Percentiles rank a stretch among this genome's conserved stretches.
These are phyloP conservation scores for Metarhizium rileyi DNA, from an alignment of 2,329 filamentous ascomycete genomes.

Conservation along the genomic window DNA sequence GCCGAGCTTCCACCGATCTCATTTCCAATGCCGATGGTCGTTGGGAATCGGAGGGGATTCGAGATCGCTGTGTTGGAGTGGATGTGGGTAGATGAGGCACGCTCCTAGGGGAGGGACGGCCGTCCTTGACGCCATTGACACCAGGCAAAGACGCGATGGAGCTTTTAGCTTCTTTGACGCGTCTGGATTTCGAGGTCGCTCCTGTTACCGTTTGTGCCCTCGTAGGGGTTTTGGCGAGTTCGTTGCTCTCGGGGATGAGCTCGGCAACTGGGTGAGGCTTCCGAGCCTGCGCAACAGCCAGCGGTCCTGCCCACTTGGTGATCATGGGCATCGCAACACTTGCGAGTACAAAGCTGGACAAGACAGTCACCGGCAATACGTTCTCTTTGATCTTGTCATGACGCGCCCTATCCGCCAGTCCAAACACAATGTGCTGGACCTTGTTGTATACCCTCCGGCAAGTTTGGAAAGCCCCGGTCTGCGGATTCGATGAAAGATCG, in stretches of 20 bases:
- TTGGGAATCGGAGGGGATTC: conserved; percentile 29
- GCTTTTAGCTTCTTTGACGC: conserved; percentile 36
- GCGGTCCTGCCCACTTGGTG: conserved; percentile 67
- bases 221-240: conserved; percentile 35
- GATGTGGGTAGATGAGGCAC: conserved; percentile 12
- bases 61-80: conserved; percentile 16
- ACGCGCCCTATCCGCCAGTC: conserved; percentile 56
- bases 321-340: conserved; percentile 66
- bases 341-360: conserved; percentile 71
- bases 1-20: conserved; percentile 46
- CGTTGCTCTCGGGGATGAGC: conserved; percentile 25
- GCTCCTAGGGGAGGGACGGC: conserved; percentile 17
- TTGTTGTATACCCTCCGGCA: conserved; percentile 80
- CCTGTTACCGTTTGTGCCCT: conserved; percentile 59
- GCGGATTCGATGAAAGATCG: conserved; percentile 66
- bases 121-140: conserved; percentile 20
- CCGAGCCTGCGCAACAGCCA: conserved; percentile 72
- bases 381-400: conserved; percentile 76
- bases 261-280: conserved; percentile 48
- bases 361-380: conserved; percentile 66
- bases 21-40: conserved; percentile 42
- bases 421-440: conserved; percentile 81
- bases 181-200: conserved; percentile 39
- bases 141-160: conserved; percentile 33
- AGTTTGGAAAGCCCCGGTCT: conserved; percentile 69